Base-by-base conservation (phyloP, 345 rosid genomes). In the Citrus trifoliata region DNA sequence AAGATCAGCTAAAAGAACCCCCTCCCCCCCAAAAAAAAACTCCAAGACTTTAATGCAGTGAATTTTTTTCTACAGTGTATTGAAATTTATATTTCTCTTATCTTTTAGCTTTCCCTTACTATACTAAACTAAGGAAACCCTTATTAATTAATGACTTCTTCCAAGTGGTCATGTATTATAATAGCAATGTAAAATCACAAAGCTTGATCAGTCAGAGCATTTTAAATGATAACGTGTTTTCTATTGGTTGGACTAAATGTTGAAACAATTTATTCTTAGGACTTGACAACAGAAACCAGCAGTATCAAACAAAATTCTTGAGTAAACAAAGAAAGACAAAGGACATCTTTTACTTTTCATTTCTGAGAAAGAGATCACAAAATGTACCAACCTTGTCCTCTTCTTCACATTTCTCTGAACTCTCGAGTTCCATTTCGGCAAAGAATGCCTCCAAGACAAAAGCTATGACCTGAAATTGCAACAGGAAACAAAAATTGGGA, bases 401-500 rank as follows among this genome's bases (percentile, higher is more conserved):
- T 48, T 81, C 95, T 82, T 81, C 90, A 18, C 85, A 70, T 66
- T 82, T 79, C 67, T 88, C 93, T 62, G 93, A 87, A 72, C 84
- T 70, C 74, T 96, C 95, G n/a, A 94, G 90, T 73, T 96, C 98
- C 91, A 96, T 86, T 85, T 96, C 98, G 65, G 99, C 79, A 73
- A 93, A 96, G 92, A 96, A 96, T 33, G 97, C 99, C 82, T 96
- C 99, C 95, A 96, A 88, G 83, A 96, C 97, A 89, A 96, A 96
- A 68, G 99, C 98, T 30, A 94, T 87, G 75, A 96, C 91, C 99
- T 96, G 90, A 83, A 81, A 76, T 80, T 78, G 76, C 80, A 83
- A 51, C 28, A 48, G 32, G 56, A 69, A 76, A 59, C 58, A 70
- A 66, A 51, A 76, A 58, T 70, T 37, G 62, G 67, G 48, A 35